Evolutionary conservation across 257 asterid genomes (phyloP).

Genomic region (Capsicum pubescens): DNA sequence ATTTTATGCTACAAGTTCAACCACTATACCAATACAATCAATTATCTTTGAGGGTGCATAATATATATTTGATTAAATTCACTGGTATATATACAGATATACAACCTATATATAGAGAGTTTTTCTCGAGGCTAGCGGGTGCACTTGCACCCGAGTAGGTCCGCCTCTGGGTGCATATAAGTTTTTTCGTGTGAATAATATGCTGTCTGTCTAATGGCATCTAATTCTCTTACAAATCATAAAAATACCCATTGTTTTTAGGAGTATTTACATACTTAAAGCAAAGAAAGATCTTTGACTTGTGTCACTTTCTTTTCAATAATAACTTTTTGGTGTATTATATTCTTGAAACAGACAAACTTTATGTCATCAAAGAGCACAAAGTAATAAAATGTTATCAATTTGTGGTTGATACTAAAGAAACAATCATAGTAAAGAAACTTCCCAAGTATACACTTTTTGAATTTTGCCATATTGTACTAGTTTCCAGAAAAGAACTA

Average conservation of each 20-base stretch:
- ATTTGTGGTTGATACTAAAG: neutral
- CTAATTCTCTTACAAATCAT: neutral
- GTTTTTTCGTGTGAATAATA: neutral
- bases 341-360: neutral
- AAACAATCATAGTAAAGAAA: constrained; percentile 17
- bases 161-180: too few relatives aligned
- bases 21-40: too few relatives aligned
- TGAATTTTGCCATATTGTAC: neutral
- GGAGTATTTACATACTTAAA: neutral
- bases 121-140: too few relatives aligned
- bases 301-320: neutral
- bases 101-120: too few relatives aligned
- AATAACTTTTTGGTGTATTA: neutral
- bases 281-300: neutral
- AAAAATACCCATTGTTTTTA: neutral
- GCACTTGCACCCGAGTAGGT: too few relatives aligned
- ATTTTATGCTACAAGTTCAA: too few relatives aligned
- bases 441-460: constrained; percentile 10
- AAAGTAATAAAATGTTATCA: neutral
- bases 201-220: neutral
- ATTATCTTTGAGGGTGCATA: too few relatives aligned
- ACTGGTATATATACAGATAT: too few relatives aligned
- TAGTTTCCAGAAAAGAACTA: neutral
- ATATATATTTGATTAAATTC: too few relatives aligned
- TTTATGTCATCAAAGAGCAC: neutral